phyloP scores from a whole-genome alignment of 495 filamentous ascomycete genomes.

The Penicillium silybi region DNA sequence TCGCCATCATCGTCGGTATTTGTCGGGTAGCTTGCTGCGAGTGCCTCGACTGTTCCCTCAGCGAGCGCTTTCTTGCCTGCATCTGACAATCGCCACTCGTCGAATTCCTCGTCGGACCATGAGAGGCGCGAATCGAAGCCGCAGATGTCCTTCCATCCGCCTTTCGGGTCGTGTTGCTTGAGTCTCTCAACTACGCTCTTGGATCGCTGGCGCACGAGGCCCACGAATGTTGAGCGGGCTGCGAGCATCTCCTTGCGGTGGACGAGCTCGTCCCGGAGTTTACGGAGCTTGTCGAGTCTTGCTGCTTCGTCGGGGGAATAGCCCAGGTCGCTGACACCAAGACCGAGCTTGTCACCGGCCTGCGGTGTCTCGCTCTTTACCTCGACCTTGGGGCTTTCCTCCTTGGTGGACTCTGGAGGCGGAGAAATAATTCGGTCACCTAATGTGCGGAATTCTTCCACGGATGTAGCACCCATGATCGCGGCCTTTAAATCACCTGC shows the following conservation, averaged over 20 bases:
- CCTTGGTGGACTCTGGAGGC: conserved; percentile 25
- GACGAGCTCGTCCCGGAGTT: conserved; percentile 33
- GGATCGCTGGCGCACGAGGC: conserved; percentile 39
- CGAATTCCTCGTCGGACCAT: conserved; percentile 61
- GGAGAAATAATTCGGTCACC: conserved; percentile 49
- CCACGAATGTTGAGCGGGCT: conserved; percentile 41
- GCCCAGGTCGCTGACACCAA: conserved; percentile 30
- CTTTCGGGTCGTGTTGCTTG: conserved; percentile 47
- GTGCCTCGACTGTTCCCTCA: conserved; percentile 37
- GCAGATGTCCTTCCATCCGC: conserved; percentile 61
- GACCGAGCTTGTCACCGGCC: conserved; percentile 69
- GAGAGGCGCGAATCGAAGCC: conserved; percentile 60
- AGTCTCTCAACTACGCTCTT: conserved; percentile 43
- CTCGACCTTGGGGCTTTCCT: conserved; percentile 6
- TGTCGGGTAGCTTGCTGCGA: conserved; percentile 30
- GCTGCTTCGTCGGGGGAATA: conserved; percentile 41
- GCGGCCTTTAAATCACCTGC: conserved; percentile 55
- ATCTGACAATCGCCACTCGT: conserved; percentile 46
- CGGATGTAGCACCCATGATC: conserved; percentile 41
- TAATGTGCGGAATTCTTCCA: conserved; percentile 53
- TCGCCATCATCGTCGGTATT: conserved; percentile 36
- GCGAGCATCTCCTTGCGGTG: conserved; percentile 42
- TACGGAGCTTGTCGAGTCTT: conserved; percentile 41
- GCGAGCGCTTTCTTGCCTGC: conserved; percentile 39
- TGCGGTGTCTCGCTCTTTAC: conserved; percentile 61